Evolutionary conservation across 148 eudicot species (phyloP).

Genomic region (Arbutus unedo): DNA sequence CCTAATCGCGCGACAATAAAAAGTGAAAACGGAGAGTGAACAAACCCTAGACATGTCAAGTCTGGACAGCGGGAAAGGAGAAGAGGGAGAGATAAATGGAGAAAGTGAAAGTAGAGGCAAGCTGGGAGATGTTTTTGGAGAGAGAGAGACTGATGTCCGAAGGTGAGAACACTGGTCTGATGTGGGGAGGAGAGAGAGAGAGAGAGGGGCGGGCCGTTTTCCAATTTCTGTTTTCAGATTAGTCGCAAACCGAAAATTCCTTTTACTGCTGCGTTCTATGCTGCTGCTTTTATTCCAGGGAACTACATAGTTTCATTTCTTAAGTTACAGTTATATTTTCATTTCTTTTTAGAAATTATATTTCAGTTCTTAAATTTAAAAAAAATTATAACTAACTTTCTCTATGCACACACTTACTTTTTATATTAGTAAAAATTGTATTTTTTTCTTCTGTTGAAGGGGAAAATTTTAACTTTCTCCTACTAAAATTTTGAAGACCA

Average conservation of each 20-base stretch:
- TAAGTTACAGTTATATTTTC: too few relatives aligned
- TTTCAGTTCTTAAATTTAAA: too few relatives aligned
- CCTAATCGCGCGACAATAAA: not conserved
- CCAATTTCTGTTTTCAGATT: conserved; percentile 1
- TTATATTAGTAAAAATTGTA: too few relatives aligned
- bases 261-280: too few relatives aligned
- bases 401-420: too few relatives aligned
- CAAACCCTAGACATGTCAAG: conserved; percentile 20
- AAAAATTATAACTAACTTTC: too few relatives aligned
- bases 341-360: too few relatives aligned
- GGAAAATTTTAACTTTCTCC: too few relatives aligned
- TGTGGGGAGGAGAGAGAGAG: not conserved
- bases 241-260: not conserved
- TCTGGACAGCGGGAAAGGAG: conserved; percentile 15
- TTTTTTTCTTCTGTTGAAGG: too few relatives aligned
- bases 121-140: not conserved
- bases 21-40: not conserved
- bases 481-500: too few relatives aligned
- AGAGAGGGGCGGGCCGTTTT: not conserved
- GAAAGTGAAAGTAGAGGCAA: conserved; percentile 20
- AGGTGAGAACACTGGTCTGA: not conserved
- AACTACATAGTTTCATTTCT: too few relatives aligned
- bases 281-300: too few relatives aligned
- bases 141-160: not conserved
- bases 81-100: not conserved